Base-by-base conservation (phyloP, 2,329 filamentous ascomycete species). In the Hawksworthiomyces lignivorus region DNA sequence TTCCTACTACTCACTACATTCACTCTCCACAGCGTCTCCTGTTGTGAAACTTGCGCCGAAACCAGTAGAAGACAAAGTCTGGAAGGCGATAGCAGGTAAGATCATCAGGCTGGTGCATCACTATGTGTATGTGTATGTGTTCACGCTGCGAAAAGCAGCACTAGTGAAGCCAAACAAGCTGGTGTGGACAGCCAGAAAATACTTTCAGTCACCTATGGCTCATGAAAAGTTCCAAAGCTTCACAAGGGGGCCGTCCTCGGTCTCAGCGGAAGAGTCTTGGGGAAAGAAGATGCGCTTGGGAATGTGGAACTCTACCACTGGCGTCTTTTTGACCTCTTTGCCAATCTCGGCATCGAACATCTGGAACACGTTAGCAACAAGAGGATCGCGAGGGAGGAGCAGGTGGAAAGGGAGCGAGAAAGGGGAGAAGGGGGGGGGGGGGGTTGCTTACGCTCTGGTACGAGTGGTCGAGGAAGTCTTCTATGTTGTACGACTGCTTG, bases 401-500 rank as follows among this genome's bases (percentile, higher is more conserved):
- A 36, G 24, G 30, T 14, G 11, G 26, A 24, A 19, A 37, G 14
- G 6, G 5, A 12, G 24, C 2, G 18, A 27, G 18, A 21, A 20
- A 29, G 12, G 34, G 31, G 15, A n/a, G n/a, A n/a, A n/a, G n/a
- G n/a, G n/a, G n/a, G n/a, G n/a, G n/a, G n/a, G n/a, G n/a, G n/a
- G n/a, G n/a, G n/a, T n/a, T n/a, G 74, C 76, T 72, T 73, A 83
- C 82, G 57, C 79, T 86, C 54, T 71, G 77, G 62, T 97, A 98
- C 0, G 87, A 90, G 60, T 97, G 88, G 57, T 98, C 92, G 36
- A 97, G 66, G 62, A 98, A 98, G 58, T 98, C 92, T 58, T 98
- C 92, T n/a, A 96, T 66, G 53, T 88, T 92, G 63, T 97, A 98
- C 3, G 83, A 75, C 52, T 88, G 82, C 66, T 98, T 98, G 3